Evolutionary conservation across 352 stramenopile genomes (phyloP), one percentile per base, ranked within the genome.

Genomic region (Globisporangium canariense): DNA sequence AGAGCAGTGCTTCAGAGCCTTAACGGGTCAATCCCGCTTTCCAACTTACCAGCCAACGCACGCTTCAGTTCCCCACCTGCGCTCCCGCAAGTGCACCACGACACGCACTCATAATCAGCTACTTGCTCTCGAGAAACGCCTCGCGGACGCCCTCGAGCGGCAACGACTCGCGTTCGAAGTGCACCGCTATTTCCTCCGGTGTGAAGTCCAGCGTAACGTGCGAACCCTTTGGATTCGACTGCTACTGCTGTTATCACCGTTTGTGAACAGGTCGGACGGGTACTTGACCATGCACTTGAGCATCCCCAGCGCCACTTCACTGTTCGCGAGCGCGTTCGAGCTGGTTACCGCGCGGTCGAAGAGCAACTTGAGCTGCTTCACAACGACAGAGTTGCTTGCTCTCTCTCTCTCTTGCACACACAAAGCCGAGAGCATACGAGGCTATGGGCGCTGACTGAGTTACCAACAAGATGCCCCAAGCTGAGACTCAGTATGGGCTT

Each of bases 251-350:
- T 13, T 4, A 45, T 45, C 38, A 4, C 20, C n/a, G 8, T 47
- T 40, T n/a, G 36, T 34, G 3, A 47, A 10, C 32, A 59, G 18
- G 18, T 59, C 18, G 34, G n/a, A 41, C 53, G 53, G 25, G 32
- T 47, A 45, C 53, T 47, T 59, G 34, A 3, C 14, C 34, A 59
- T 59, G 53, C 34, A 59, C 32, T 40, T n/a, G 6, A 34, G n/a
- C 53, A 58, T 32, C 28, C 53, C n/a, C 3, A 58, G 34, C 25
- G 50, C 28, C 25, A 56, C 28, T 1, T 18, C 13, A 14, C 13
- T 9, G 25, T 56, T 22, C 18, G 13, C n/a, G 1, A 30, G 50
- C 30, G 53, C 53, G 18, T 58, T 46, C 53, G 34, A 40, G 40
- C 47, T 59, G 32, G 53, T 30, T 20, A 20, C 20, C 32, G 53